Evolutionary conservation across 345 rosid species (phyloP).

Genomic region (Bretschneidera sinensis): DNA sequence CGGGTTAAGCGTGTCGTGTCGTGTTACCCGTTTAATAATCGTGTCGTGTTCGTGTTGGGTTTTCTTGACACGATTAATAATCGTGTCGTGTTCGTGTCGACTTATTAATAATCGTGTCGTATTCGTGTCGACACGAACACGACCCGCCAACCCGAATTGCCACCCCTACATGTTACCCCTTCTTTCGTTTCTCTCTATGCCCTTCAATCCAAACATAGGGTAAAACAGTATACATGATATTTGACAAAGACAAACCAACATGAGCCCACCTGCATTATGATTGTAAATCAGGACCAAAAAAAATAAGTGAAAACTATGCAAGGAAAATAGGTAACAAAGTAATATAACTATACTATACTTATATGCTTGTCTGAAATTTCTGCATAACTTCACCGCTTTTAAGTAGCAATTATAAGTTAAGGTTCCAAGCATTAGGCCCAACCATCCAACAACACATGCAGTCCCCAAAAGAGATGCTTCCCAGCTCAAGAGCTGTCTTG

Average conservation of each 20-base stretch:
- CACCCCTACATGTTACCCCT: too few relatives aligned
- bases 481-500: constrained; percentile 73
- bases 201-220: too few relatives aligned
- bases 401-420: constrained; percentile 64
- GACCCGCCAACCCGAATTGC: too few relatives aligned
- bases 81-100: too few relatives aligned
- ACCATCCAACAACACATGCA: constrained; percentile 85
- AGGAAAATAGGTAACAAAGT: neutral
- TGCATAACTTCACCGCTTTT: constrained; percentile 68
- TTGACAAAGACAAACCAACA: constrained; percentile 54
- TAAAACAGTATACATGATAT: constrained; percentile 63
- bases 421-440: constrained; percentile 93
- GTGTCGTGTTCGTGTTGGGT: too few relatives aligned
- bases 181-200: too few relatives aligned
- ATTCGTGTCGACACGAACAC: too few relatives aligned
- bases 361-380: constrained; percentile 77
- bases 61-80: too few relatives aligned
- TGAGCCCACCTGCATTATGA: constrained; percentile 73
- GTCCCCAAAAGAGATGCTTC: constrained; percentile 88
- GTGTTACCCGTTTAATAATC: too few relatives aligned
- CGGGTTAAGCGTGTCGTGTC: too few relatives aligned
- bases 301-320: constrained; percentile 8
- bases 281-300: constrained; percentile 16
- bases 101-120: too few relatives aligned
- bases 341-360: neutral